phyloP scores from a whole-genome alignment of 306 rosid species.

The Cajanus cajan region DNA sequence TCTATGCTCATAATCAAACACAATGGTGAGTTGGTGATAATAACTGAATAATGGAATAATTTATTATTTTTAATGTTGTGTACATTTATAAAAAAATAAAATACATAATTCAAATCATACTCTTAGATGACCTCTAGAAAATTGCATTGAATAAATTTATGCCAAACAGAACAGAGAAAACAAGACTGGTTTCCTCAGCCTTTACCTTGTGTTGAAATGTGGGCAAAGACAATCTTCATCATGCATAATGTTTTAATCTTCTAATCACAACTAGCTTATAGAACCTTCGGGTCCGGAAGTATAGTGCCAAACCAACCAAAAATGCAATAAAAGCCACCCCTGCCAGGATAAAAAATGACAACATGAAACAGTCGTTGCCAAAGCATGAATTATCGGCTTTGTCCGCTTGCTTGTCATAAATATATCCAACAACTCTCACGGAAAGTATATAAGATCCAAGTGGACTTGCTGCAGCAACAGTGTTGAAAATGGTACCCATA shows the following conservation, averaged over 20 bases:
- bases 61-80: background rate
- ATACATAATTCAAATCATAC: conserved; percentile 5
- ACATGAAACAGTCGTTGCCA: conserved; percentile 71
- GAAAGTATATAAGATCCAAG: conserved; percentile 88
- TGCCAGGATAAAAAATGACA: conserved; percentile 72
- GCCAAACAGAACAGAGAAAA: conserved; percentile 16
- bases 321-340: conserved; percentile 56
- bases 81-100: background rate
- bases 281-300: conserved; percentile 63
- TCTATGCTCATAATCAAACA: conserved; percentile 16
- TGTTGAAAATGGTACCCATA: conserved; percentile 87
- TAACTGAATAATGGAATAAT: background rate
- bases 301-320: conserved; percentile 58
- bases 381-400: conserved; percentile 46
- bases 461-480: conserved; percentile 77
- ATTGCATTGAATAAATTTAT: conserved; percentile 3
- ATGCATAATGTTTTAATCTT: conserved; percentile 41
- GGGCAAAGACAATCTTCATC: background rate
- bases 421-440: conserved; percentile 70
- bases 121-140: background rate
- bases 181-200: conserved; percentile 23
- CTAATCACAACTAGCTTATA: conserved; percentile 50
- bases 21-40: background rate
- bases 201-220: conserved; percentile 31
- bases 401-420: conserved; percentile 64